phyloP scores from a whole-genome alignment of 108 stramenopile species.

The Nitzschia sp. region DNA sequence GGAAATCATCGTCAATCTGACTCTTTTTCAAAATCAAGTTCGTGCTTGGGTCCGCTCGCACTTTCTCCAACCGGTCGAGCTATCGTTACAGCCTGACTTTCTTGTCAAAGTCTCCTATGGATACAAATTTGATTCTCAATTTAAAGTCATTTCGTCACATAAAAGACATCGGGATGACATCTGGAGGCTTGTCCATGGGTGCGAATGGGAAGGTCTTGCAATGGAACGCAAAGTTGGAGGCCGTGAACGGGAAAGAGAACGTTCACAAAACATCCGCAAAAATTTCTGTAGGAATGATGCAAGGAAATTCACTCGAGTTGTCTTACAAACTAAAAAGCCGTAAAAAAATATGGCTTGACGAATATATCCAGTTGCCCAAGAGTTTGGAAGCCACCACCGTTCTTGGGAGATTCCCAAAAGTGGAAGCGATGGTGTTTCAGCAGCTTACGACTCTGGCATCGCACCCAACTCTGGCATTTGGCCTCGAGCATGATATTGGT shows the following conservation, averaged over 20 bases:
- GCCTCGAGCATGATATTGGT: constrained; percentile 41
- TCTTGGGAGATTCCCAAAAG: constrained; percentile 15
- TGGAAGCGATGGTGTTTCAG: constrained; percentile 25
- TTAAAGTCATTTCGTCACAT: constrained; percentile 32
- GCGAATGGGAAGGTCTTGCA: constrained; percentile 29
- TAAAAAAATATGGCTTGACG: constrained; percentile 26
- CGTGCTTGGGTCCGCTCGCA: constrained; percentile 27
- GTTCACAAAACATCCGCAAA: constrained; percentile 31
- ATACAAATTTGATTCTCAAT: constrained; percentile 31
- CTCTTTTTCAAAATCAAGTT: constrained; percentile 1
- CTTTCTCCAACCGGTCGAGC: constrained; percentile 37
- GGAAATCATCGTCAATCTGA: too few species aligned
- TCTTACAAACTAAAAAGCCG: constrained; percentile 15
- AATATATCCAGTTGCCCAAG: constrained; percentile 32
- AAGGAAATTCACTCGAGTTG: constrained; percentile 33
- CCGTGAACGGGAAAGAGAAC: constrained; percentile 3
- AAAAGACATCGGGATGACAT: constrained; percentile 31
- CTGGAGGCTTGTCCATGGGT: constrained; percentile 25
- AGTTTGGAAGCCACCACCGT: constrained; percentile 24
- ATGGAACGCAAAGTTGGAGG: constrained; percentile 35
- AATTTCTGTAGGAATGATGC: constrained; percentile 27
- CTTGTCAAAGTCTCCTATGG: constrained; percentile 32
- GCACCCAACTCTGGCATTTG: constrained; percentile 32
- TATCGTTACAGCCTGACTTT: constrained; percentile 31
- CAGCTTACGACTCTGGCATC: constrained; percentile 29